phyloP scores from a whole-genome alignment of 768 basidiomycete species.

The Pholiota microspora region DNA sequence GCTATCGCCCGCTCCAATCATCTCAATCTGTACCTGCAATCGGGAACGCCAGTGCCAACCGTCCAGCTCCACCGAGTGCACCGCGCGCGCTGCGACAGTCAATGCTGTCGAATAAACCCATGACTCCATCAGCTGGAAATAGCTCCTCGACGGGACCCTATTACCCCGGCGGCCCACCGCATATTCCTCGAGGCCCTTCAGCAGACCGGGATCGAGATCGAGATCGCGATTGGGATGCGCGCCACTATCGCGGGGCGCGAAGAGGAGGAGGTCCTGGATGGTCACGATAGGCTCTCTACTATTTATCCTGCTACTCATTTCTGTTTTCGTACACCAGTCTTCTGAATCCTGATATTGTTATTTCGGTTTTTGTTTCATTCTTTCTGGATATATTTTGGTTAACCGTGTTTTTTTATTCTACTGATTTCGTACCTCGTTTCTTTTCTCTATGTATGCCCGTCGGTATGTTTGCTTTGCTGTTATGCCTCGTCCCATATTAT shows the following conservation, averaged over 20 bases:
- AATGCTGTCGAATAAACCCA: constrained; percentile 1
- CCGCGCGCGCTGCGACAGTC: constrained; percentile 19
- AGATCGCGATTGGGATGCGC: constrained; percentile 4
- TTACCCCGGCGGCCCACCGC: constrained; percentile 21
- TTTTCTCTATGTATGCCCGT: too few species aligned
- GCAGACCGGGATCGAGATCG: constrained; percentile 45
- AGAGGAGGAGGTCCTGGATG: background rate
- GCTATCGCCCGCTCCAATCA: background rate
- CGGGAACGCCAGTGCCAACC: background rate
- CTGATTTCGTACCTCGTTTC: too few species aligned
- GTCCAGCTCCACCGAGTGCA: constrained; percentile 23
- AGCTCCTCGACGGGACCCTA: background rate
- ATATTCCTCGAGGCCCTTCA: constrained; percentile 47
- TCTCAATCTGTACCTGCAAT: background rate
- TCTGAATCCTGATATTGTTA: too few species aligned
- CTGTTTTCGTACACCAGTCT: too few species aligned
- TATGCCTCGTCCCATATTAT: too few species aligned
- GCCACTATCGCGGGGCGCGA: constrained; percentile 1
- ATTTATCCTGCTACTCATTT: too few species aligned
- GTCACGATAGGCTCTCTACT: too few species aligned
- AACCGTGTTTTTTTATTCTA: too few species aligned
- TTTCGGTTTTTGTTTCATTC: too few species aligned
- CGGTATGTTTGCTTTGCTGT: too few species aligned
- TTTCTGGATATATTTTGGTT: too few species aligned
- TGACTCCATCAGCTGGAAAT: background rate